Conservation (phyloP, 345 rosid species). For the Mercurialis annua region DNA sequence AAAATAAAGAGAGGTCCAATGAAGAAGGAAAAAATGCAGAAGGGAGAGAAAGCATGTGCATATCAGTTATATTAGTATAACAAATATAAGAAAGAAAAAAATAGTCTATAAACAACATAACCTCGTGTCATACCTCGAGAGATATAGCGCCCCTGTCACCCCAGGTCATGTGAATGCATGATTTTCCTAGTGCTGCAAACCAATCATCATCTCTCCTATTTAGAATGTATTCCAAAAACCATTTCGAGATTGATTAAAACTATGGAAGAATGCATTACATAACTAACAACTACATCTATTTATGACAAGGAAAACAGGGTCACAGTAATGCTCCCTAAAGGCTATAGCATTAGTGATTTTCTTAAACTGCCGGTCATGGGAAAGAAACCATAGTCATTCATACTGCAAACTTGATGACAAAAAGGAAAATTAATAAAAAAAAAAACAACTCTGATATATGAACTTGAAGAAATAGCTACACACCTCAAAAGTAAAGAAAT, state of each 20-base stretch:
- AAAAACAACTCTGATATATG: background rate
- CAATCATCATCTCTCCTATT: slow-evolving; percentile 92
- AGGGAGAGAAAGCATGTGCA: background rate
- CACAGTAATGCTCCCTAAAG: background rate
- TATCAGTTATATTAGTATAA: background rate
- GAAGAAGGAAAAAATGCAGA: background rate
- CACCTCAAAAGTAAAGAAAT: background rate
- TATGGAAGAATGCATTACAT: background rate
- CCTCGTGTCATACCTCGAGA: slow-evolving; percentile 56
- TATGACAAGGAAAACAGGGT: background rate
- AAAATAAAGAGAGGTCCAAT: background rate
- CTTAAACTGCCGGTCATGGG: background rate
- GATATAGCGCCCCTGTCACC: slow-evolving; percentile 86
- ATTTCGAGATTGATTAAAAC: background rate
- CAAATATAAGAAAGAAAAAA: background rate
- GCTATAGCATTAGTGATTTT: background rate
- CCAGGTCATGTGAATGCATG: slow-evolving; percentile 96
- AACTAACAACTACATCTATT: background rate
- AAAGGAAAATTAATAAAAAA: too few species aligned
- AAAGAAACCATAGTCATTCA: too few species aligned
- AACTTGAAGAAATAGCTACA: background rate
- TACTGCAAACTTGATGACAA: background rate
- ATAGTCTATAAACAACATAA: background rate
- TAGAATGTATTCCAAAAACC: slow-evolving; percentile 14
- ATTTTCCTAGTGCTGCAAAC: slow-evolving; percentile 85